A percentile compares a stretch with the other conserved stretches of the same genome.
These are phyloP conservation scores for Parastagonospora nodorum DNA, from an alignment of 2,329 filamentous ascomycete genomes.

Conservation along the genomic window DNA sequence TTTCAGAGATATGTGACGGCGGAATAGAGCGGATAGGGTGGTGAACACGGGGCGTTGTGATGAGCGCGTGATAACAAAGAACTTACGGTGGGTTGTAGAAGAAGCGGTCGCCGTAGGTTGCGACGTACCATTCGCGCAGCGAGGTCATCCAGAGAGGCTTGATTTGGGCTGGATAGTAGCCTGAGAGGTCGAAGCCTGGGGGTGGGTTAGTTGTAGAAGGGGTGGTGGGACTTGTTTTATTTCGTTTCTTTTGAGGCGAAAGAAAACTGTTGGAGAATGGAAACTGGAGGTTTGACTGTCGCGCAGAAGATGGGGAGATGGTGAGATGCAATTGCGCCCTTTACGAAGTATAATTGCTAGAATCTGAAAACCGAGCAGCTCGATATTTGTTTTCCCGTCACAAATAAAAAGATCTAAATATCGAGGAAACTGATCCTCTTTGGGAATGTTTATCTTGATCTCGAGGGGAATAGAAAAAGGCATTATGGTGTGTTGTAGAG, in stretches of 20 bases:
- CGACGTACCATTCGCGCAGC: constrained; percentile 63
- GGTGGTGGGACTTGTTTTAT: background rate
- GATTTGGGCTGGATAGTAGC: constrained; percentile 61
- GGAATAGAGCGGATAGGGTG: background rate
- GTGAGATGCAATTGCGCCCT: too few species aligned
- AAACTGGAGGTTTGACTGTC: too few species aligned
- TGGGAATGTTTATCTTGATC: background rate
- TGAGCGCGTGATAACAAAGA: background rate
- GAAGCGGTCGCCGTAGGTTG: constrained; percentile 67
- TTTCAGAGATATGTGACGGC: background rate
- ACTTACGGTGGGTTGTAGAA: constrained; percentile 60
- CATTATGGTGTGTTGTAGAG: background rate
- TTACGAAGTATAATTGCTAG: too few species aligned
- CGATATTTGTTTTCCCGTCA: too few species aligned
- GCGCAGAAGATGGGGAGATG: too few species aligned
- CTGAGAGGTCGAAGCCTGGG: constrained; percentile 65
- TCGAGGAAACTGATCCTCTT: too few species aligned
- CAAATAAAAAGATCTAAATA: too few species aligned
- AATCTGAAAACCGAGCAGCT: too few species aligned
- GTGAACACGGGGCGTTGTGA: too few species aligned
- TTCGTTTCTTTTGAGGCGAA: background rate
- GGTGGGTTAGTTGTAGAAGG: background rate
- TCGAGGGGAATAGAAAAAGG: background rate
- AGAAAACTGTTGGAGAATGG: background rate
- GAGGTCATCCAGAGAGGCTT: constrained; percentile 55